Base-by-base conservation (phyloP, 2,329 filamentous ascomycete genomes). In the Drechmeria coniospora region DNA sequence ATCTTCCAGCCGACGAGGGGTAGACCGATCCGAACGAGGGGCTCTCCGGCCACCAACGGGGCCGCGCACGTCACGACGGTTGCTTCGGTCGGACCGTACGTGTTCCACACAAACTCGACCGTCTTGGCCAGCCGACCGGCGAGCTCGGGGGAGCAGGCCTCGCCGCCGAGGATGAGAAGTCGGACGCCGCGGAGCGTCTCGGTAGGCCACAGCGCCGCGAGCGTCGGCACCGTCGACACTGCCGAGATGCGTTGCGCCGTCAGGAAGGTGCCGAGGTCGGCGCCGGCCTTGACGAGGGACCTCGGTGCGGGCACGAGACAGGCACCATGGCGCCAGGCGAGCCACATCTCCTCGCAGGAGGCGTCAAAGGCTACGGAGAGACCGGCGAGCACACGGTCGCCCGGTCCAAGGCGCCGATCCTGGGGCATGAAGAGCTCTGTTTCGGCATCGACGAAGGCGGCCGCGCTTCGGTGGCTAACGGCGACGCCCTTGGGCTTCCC, bases 61-160 rank as follows among this genome's bases (percentile, higher is more conserved):
- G 38, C 36, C 26, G 32, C 38, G 25, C 36, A 41, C 3, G 38
- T 32, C 5, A 41, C 38, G 7, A 41, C 38, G 14, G 38, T 41
- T 1, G 38, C 38, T 28, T 44, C 41, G 15, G 40, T 44, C n/a
- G 38, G 34, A 23, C 41, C 41, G n/a, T 43, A 44, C 3, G 37
- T 40, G 30, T 42, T 43, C 34, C 38, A 41, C 3, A 42, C 33
- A 26, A 30, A 32, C 21, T 30, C 34, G 15, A 38, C 35, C 6
- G 33, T 30, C 16, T 29, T 29, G 19, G 38, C 34, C 2, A 42
- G 34, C 10, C 37, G 31, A 8, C 23, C 25, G 3, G 36, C 34
- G 12, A 42, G 27, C n/a, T 40, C 36, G 4, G 33, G 30, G 4
- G 38, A 29, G 23, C 38, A 41, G 14, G 38, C 36, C 13, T 44